These are phyloP conservation scores for Pythium scleroteichum DNA, from an alignment of 352 stramenopile species.

Conservation along the genomic window DNA sequence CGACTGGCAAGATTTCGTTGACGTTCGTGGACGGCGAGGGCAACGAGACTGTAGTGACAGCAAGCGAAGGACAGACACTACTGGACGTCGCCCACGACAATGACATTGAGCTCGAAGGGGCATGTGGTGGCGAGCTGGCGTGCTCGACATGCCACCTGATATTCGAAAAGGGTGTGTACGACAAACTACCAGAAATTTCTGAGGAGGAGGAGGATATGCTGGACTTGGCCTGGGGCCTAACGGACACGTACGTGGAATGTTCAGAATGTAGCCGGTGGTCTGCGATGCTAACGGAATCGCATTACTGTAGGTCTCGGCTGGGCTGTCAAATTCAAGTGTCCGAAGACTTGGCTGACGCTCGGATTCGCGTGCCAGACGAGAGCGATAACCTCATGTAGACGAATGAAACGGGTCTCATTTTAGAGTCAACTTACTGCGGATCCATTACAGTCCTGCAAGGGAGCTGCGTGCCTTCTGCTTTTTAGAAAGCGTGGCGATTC, in stretches of 20 bases:
- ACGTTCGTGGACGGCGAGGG: slow-evolving; percentile 86
- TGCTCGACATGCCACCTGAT: slow-evolving; percentile 95
- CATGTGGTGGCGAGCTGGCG: slow-evolving; percentile 91
- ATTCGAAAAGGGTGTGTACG: slow-evolving; percentile 89
- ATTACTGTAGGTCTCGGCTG: slow-evolving; percentile 57
- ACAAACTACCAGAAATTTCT: slow-evolving; percentile 82
- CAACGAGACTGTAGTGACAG: slow-evolving; percentile 64
- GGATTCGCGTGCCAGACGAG: slow-evolving; percentile 87
- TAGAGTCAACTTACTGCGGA: not conserved
- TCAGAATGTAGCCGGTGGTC: too few species aligned
- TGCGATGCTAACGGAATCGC: slow-evolving; percentile 5
- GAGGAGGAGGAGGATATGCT: slow-evolving; percentile 97
- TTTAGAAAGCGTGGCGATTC: slow-evolving; percentile 2
- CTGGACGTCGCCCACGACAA: slow-evolving; percentile 92
- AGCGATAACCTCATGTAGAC: slow-evolving; percentile 89
- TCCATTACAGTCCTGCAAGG: slow-evolving; percentile 15
- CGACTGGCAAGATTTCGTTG: slow-evolving; percentile 62
- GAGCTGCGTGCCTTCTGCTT: slow-evolving; percentile 17
- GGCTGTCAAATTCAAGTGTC: slow-evolving; percentile 92
- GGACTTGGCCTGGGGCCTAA: slow-evolving; percentile 92
- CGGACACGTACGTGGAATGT: slow-evolving; percentile 78
- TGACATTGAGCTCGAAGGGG: slow-evolving; percentile 92
- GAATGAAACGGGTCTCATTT: not conserved
- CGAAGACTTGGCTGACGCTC: slow-evolving; percentile 83
- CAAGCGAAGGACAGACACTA: slow-evolving; percentile 72